phyloP scores from a whole-genome alignment of 345 rosid species.

The Gossypium australe region DNA sequence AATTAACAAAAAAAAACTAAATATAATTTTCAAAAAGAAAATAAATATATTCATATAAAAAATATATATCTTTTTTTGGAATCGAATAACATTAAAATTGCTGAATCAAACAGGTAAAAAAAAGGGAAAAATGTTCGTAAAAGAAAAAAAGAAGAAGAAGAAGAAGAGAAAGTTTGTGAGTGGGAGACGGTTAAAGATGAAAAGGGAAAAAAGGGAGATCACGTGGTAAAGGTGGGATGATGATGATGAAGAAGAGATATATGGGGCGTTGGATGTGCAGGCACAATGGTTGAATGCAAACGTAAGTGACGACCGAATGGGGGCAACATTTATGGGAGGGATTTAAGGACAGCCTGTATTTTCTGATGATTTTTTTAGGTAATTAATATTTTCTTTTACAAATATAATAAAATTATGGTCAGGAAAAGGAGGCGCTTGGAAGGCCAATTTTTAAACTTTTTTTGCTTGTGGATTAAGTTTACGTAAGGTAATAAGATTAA shows the following conservation, averaged over 20 bases:
- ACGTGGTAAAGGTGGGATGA: neutral
- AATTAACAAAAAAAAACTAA: too few species aligned
- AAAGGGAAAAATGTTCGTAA: neutral
- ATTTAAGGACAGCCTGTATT: neutral
- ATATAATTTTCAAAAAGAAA: too few species aligned
- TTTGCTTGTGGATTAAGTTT: too few species aligned
- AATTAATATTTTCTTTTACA: too few species aligned
- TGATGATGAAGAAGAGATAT: neutral
- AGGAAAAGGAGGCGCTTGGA: too few species aligned
- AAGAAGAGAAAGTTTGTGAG: neutral
- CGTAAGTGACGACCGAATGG: constrained; percentile 5
- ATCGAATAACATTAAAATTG: too few species aligned
- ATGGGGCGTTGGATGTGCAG: neutral
- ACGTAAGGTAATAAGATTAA: too few species aligned
- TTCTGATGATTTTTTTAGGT: neutral
- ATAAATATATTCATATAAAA: too few species aligned
- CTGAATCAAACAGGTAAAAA: too few species aligned
- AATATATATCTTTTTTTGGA: too few species aligned
- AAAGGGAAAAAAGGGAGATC: neutral
- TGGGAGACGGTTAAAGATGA: neutral
- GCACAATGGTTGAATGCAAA: neutral
- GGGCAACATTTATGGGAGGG: neutral
- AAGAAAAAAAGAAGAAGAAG: neutral
- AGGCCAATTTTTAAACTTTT: too few species aligned
- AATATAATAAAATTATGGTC: too few species aligned